Conservation (phyloP, 2,329 filamentous ascomycete genomes). For the Epichloe aotearoae region DNA sequence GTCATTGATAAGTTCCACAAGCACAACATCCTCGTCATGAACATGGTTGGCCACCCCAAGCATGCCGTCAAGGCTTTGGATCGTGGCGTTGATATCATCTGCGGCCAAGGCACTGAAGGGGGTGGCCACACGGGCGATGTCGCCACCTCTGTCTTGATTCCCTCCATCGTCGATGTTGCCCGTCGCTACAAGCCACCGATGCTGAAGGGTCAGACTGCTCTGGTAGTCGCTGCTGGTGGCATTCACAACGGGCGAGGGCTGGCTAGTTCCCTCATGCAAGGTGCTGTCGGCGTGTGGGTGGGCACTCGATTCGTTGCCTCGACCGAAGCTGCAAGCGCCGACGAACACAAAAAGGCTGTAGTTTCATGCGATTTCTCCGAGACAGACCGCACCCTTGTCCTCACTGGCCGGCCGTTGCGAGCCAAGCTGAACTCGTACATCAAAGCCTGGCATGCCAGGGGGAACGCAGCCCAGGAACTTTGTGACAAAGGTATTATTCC, state of each 20-base stretch:
- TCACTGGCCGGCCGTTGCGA: conserved; percentile 70
- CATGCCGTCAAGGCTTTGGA: conserved; percentile 83
- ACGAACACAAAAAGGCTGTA: conserved; percentile 73
- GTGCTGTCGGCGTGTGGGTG: conserved; percentile 83
- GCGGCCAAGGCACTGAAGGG: conserved; percentile 84
- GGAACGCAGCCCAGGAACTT: conserved; percentile 64
- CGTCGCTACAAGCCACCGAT: conserved; percentile 53
- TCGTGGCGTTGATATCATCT: conserved; percentile 79
- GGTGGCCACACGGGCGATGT: conserved; percentile 88
- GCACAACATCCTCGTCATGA: conserved; percentile 79
- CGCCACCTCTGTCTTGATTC: conserved; percentile 74
- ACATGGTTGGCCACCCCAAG: conserved; percentile 90
- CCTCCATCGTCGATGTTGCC: conserved; percentile 76
- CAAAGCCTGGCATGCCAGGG: conserved; percentile 63
- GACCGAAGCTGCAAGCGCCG: conserved; percentile 66
- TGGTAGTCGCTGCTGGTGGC: conserved; percentile 83
- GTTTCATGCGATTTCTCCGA: conserved; percentile 67
- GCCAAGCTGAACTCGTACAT: conserved; percentile 78
- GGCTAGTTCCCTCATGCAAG: conserved; percentile 74
- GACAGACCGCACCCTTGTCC: conserved; percentile 69
- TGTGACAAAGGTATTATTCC: conserved; percentile 69
- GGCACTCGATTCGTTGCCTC: conserved; percentile 84
- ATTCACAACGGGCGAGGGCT: conserved; percentile 72
- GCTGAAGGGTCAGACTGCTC: conserved; percentile 54
- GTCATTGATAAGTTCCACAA: conserved; percentile 67